Evolutionary conservation across 2,329 filamentous ascomycete species (phyloP), one percentile per base, ranked within the genome.

Genomic region (Botrytis porri): DNA sequence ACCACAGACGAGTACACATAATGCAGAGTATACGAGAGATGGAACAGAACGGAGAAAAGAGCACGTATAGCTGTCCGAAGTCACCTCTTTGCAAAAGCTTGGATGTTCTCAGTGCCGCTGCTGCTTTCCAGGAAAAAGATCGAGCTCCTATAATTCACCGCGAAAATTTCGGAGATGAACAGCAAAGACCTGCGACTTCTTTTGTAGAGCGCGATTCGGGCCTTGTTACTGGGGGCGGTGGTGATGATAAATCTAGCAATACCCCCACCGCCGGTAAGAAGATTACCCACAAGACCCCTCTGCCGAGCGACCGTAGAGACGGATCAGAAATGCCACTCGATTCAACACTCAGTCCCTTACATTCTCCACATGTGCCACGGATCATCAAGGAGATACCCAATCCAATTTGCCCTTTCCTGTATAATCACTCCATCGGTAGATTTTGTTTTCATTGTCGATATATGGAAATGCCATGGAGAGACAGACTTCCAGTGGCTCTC

Each of bases 401-500:
- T 7, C 48, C 10, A 1, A 29, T 12, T 14, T 67, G 64, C 16
- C 4, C 35, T 57, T 62, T 39, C 29, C 1, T 25, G 1, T 5
- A 25, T 25, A 54, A 63, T 12, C 69, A 71, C 41, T 29, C 16
- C 3, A 25, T 51, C 18, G 69, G 59, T 29, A n/a, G 18, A n/a
- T 71, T 71, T 9, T 71, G 69, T n/a, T 71, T 71, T 12, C 7
- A 51, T 18, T 71, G 69, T 45, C 57, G 69, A 22, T 43, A 5
- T 5, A 71, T 71, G 8, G 22, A 45, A 20, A 64, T 51, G 43
- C 69, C 69, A 39, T 71, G 69, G 69, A 35, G 69, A 39, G 32
- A 71, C n/a, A 4, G 16, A 6, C 57, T n/a, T 35, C 69, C 69
- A 39, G 62, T 54, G 41, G 59, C 35, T 45, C 16, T 48, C 29